These are phyloP conservation scores for Parastagonospora avenae DNA, from an alignment of 2,329 filamentous ascomycete genomes.

Conservation along the genomic window DNA sequence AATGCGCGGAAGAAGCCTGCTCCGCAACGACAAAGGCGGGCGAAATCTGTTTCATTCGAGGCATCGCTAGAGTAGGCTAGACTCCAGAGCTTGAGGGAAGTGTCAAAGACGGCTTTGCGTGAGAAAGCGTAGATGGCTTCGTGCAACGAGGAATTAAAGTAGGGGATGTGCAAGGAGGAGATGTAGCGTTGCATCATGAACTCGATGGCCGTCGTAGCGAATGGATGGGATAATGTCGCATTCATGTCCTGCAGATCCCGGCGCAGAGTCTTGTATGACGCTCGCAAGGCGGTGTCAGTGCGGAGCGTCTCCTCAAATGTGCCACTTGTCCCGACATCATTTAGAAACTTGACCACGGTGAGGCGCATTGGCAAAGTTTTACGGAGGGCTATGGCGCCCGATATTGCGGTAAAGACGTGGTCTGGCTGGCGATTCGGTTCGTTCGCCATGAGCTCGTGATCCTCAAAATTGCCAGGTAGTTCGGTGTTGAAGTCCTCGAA, in stretches of 20 bases:
- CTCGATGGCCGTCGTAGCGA: slow-evolving; percentile 24
- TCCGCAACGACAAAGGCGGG: slow-evolving; percentile 26
- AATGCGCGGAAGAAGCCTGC: slow-evolving; percentile 32
- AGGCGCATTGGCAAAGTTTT: slow-evolving; percentile 47
- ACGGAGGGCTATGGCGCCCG: slow-evolving; percentile 44
- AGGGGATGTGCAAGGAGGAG: slow-evolving; percentile 31
- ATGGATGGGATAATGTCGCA: slow-evolving; percentile 11
- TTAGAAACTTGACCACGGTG: slow-evolving; percentile 39
- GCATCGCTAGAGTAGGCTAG: slow-evolving; percentile 10
- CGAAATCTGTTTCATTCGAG: slow-evolving; percentile 14
- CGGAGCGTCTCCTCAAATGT: slow-evolving; percentile 37
- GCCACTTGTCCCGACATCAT: slow-evolving; percentile 24
- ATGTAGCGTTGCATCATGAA: slow-evolving; percentile 36
- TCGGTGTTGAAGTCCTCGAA: slow-evolving; percentile 45
- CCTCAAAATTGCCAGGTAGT: slow-evolving; percentile 48
- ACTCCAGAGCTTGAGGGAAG: slow-evolving; percentile 35
- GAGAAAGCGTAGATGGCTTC: slow-evolving; percentile 34
- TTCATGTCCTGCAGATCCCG: slow-evolving; percentile 15
- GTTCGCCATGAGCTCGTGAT: slow-evolving; percentile 43
- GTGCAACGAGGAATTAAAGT: slow-evolving; percentile 23
- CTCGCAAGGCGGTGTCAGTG: slow-evolving; percentile 25
- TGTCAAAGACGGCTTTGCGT: slow-evolving; percentile 30
- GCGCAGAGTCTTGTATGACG: slow-evolving; percentile 25
- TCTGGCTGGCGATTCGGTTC: slow-evolving; percentile 35
- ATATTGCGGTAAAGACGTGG: slow-evolving; percentile 40